Conservation (phyloP, 1,139 yeast species). For the Scheffersomyces lignicola region DNA sequence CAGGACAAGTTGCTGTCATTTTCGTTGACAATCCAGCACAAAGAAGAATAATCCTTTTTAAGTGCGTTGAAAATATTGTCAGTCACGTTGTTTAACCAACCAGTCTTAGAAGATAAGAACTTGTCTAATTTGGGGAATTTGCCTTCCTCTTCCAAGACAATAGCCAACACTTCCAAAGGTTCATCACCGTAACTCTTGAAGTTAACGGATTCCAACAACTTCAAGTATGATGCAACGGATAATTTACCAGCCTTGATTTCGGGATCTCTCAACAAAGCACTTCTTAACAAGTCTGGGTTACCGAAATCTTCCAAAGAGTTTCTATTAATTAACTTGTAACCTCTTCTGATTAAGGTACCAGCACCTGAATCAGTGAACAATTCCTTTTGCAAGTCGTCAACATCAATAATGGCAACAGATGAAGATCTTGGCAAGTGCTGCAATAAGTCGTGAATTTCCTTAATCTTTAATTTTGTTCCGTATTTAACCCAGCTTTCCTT, state of each 20-base stretch:
- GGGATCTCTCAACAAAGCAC: constrained; percentile 74
- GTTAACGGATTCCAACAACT: constrained; percentile 58
- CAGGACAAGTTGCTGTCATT: constrained; percentile 89
- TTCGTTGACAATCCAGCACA: constrained; percentile 90
- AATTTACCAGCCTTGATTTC: constrained; percentile 69
- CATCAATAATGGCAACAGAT: constrained; percentile 95
- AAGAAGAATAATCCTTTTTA: constrained; percentile 65
- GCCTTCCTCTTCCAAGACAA: constrained; percentile 51
- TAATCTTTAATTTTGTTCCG: constrained; percentile 95
- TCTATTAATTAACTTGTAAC: constrained; percentile 81
- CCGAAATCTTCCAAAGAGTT: constrained; percentile 70
- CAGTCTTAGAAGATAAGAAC: constrained; percentile 82
- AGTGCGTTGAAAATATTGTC: constrained; percentile 89
- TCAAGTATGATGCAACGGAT: constrained; percentile 81
- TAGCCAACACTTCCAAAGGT: constrained; percentile 90
- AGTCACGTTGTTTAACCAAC: constrained; percentile 97
- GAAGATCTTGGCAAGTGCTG: constrained; percentile 95
- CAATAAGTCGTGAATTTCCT: constrained; percentile 90
- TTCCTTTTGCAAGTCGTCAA: constrained; percentile 93
- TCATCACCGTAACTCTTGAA: constrained; percentile 93
- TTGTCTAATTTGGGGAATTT: constrained; percentile 78
- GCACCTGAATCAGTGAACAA: constrained; percentile 98
- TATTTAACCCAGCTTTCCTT: constrained; percentile 97
- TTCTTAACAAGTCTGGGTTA: constrained; percentile 72
- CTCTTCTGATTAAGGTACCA: constrained; percentile 96